Percentiles rank a stretch among this genome's conserved stretches.
Evolutionary conservation across 163 green algal genomes (phyloP).

Genomic region (Coccomyxa subellipsoidea): DNA sequence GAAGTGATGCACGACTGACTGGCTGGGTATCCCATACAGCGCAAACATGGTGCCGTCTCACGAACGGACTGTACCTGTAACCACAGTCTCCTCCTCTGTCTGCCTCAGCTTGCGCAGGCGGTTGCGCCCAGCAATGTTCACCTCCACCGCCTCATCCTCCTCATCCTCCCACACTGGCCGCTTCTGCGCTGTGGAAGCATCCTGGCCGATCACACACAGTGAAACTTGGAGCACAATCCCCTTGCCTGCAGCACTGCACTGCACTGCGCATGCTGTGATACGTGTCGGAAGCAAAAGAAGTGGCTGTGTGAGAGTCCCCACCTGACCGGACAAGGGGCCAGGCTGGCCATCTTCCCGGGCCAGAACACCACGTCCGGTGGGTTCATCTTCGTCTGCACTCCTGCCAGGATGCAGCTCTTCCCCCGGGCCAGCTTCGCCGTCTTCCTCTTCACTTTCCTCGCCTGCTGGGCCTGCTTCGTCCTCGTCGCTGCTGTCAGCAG

Average conservation of each 20-base stretch:
- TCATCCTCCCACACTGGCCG: slow-evolving; percentile 64
- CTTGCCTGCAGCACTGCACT: no score
- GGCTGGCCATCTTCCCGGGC: not conserved
- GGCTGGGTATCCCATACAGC: no score
- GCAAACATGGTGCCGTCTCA: no score
- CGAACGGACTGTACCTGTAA: slow-evolving; percentile 46
- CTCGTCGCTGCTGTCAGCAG: not conserved
- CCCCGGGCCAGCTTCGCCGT: not conserved
- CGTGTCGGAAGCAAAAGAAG: not conserved
- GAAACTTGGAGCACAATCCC: not conserved
- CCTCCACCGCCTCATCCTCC: slow-evolving; percentile 45
- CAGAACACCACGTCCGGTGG: not conserved
- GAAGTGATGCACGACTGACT: no score
- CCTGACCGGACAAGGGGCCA: not conserved
- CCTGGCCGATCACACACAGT: not conserved
- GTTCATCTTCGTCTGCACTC: no score
- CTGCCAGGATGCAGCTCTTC: not conserved
- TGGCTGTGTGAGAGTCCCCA: not conserved
- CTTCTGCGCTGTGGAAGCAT: not conserved
- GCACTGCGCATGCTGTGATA: no score
- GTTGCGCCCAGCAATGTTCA: slow-evolving; percentile 54
- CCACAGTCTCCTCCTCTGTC: slow-evolving; percentile 54
- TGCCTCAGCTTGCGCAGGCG: slow-evolving; percentile 77
- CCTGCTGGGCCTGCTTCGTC: not conserved
- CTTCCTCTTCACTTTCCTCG: not conserved